Base-by-base conservation (phyloP, 1,139 yeast genomes). In the Kodamaea arcana region DNA sequence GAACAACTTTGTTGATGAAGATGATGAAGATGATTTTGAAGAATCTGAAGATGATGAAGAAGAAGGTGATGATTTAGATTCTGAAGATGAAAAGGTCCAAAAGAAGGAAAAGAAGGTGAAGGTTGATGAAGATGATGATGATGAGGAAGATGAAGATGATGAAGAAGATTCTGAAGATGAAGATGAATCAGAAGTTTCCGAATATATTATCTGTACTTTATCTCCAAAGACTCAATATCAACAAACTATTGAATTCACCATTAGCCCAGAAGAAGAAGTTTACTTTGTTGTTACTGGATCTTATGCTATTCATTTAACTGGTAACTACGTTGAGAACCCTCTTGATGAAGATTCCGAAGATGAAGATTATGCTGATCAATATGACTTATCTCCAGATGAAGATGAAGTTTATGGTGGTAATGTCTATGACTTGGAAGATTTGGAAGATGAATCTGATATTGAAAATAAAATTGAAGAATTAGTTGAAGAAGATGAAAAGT, bases 241-340 rank as follows among this genome's bases (percentile, higher is more conserved):
- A 72, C 97, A 90, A 72, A 70, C 94, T 43, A 62, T 92, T 43
- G 97, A 92, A 57, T 68, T 92, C 50, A 87, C 94, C 56, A 83
- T 94, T 57, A 75, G 83, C 42, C 95, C 97, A 52, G 94, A 83
- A 56, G 98, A 92, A 69, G 95, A 88, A 57, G 90, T 92, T 43
- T 80, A 75, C 71, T 92, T 92, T 58, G 94, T 87, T 54, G 97
- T 86, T 42, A 83, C 95, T 46, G 98, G 98, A 51, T 88, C 97
- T 25, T 88, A 87, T 70, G 84, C 95, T 50, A 73, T 92, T 48
- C 94, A 90, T 62, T 72, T 92, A 55, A 75, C 87, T 51, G 99
- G 99, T 72, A 90, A 92, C 80, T 87, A 83, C 68, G 83, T 92
- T 56, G 94, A 85, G 58, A 96, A 88, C 64, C 97, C 97, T 60